These are phyloP conservation scores for Boletellus emodensis DNA, from an alignment of 768 basidiomycete species.

Conservation along the genomic window DNA sequence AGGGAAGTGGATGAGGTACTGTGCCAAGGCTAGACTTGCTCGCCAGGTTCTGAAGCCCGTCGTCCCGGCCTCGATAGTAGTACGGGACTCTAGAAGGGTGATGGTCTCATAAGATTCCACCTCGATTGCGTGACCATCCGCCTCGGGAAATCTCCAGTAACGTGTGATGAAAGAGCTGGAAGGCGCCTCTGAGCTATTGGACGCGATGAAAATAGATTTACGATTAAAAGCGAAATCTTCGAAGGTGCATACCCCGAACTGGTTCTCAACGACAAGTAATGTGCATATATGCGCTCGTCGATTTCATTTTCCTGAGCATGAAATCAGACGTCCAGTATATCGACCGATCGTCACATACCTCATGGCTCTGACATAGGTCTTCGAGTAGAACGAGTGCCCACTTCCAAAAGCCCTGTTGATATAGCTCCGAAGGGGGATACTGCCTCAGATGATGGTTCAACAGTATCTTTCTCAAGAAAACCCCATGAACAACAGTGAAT, in stretches of 20 bases:
- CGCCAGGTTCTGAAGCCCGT: slow-evolving; percentile 80
- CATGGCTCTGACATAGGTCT: slow-evolving; percentile 31
- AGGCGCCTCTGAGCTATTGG: slow-evolving; percentile 24
- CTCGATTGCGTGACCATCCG: not conserved
- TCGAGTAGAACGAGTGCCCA: slow-evolving; percentile 60
- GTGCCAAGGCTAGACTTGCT: slow-evolving; percentile 62
- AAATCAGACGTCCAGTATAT: slow-evolving; percentile 1
- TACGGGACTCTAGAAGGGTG: slow-evolving; percentile 71
- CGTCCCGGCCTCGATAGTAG: slow-evolving; percentile 69
- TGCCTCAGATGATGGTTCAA: slow-evolving; percentile 46
- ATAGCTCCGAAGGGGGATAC: slow-evolving; percentile 62
- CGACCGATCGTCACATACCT: slow-evolving; percentile 36
- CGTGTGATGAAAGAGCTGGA: slow-evolving; percentile 59
- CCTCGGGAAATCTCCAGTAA: slow-evolving; percentile 45
- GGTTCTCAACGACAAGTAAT: slow-evolving; percentile 48
- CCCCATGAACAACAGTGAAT: slow-evolving; percentile 45
- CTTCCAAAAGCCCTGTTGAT: slow-evolving; percentile 72
- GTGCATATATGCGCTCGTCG: slow-evolving; percentile 60
- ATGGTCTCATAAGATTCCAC: slow-evolving; percentile 34
- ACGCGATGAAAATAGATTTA: not conserved
- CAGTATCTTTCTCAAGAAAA: slow-evolving; percentile 52
- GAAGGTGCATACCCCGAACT: slow-evolving; percentile 23
- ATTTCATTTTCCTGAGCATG: slow-evolving; percentile 52
- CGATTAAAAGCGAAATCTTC: not conserved
- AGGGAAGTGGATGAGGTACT: slow-evolving; percentile 54